Base-by-base conservation (phyloP, 495 filamentous ascomycete genomes). In the Barbatosphaeria neglecta region DNA sequence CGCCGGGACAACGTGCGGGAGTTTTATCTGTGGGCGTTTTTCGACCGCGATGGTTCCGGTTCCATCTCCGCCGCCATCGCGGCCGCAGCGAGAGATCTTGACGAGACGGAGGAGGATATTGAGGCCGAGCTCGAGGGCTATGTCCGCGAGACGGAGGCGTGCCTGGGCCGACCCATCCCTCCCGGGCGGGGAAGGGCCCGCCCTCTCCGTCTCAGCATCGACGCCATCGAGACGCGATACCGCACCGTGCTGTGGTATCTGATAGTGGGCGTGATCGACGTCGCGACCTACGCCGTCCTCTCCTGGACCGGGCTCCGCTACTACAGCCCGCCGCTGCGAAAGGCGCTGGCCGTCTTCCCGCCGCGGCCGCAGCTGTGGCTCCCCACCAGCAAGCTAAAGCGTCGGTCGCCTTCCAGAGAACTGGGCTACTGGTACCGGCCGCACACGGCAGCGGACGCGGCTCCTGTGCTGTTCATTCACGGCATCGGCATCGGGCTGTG, bases 401-500 rank as follows among this genome's bases (percentile, higher is more conserved):
- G 63, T 13, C 68, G 68, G 2, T 75, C 79, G 0, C 67, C 67
- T 0, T 66, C 67, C 27, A n/a, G 45, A 20, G 57, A 64, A n/a
- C 52, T 79, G 0, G 67, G 69, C 25, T 86, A 86, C 63, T 83
- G 80, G 80, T 62, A 79, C 55, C 72, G 77, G 16, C 75, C 77
- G 2, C 82, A 84, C 51, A 75, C 64, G 9, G 76, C 79, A 1
- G 59, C 60, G 6, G 63, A 65, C 6, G 68, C 68, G 22, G 56
- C 74, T 2, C 82, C 82, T 0, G 52, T 84, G 37, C 56, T 86
- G 4, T 83, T 84, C 58, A 66, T 84, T 17, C 82, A 86, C 55
- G 82, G 82, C n/a, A 83, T 86, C 42, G 80, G 81, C 22, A 76
- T 84, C 44, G 81, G 81, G 0, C 68, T 84, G 13, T 79, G 74